These are phyloP conservation scores for Scedosporium aurantiacum DNA, from an alignment of 2,329 filamentous ascomycete genomes.

Conservation along the genomic window DNA sequence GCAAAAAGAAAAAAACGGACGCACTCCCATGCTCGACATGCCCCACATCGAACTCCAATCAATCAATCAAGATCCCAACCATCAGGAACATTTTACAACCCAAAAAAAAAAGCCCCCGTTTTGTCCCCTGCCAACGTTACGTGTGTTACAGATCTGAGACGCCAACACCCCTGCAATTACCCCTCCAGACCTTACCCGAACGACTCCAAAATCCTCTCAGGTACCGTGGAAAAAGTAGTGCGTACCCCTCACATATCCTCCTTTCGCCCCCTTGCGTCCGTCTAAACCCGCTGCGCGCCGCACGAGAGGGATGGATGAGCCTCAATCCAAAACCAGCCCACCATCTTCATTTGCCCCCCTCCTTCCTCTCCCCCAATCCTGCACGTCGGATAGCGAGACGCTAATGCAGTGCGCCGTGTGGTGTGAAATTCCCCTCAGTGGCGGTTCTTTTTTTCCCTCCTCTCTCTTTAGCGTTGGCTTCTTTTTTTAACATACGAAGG, in stretches of 20 bases:
- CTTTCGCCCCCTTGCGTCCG: background rate
- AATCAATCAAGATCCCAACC: background rate
- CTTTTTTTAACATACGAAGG: background rate
- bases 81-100: background rate
- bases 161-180: constrained; percentile 5
- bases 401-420: background rate
- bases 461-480: background rate
- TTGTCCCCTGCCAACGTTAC: background rate
- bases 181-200: background rate
- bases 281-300: background rate
- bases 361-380: background rate
- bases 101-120: background rate
- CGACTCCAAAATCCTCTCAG: background rate
- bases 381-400: background rate
- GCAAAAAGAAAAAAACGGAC: background rate
- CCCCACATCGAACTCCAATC: background rate
- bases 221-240: background rate
- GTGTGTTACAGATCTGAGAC: constrained; percentile 7
- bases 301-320: background rate
- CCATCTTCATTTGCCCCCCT: background rate
- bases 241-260: background rate
- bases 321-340: background rate
- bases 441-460: background rate
- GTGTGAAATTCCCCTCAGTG: no score
- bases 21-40: background rate